Conservation (phyloP, 768 basidiomycete species). For the Termitomyces sp. region DNA sequence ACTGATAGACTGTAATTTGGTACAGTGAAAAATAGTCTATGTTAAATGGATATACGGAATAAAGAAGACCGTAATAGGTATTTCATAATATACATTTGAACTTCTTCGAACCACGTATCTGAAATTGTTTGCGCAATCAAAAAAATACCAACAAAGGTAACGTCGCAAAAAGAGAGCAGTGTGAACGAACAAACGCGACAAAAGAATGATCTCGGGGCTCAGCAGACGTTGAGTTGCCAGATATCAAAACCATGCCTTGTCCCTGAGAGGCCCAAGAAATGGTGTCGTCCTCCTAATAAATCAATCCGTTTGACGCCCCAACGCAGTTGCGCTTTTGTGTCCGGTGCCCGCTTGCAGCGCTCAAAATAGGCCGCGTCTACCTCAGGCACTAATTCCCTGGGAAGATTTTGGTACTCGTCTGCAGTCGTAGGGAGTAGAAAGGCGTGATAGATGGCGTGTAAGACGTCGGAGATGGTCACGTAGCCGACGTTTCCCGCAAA, state of each 20-base stretch:
- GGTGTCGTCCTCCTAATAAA: conserved; percentile 39
- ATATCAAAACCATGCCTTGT: conserved; percentile 32
- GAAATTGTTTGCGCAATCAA: neutral
- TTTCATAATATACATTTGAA: conserved; percentile 9
- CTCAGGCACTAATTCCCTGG: conserved; percentile 23
- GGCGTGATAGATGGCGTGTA: conserved; percentile 37
- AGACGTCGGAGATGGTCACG: conserved; percentile 44
- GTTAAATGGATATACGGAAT: neutral
- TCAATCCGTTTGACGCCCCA: conserved; percentile 54
- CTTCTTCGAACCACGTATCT: neutral
- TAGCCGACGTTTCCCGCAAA: conserved; percentile 22
- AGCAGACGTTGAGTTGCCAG: conserved; percentile 38
- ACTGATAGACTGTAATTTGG: neutral
- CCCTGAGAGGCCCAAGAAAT: conserved; percentile 45
- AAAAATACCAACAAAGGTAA: neutral
- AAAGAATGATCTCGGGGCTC: neutral
- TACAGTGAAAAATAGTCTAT: neutral
- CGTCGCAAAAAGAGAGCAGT: neutral
- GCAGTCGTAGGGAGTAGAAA: conserved; percentile 40
- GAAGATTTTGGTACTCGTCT: conserved; percentile 36
- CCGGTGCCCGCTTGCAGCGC: conserved; percentile 29
- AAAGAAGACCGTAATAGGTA: conserved; percentile 6
- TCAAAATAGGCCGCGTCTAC: conserved; percentile 42
- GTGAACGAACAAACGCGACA: neutral
- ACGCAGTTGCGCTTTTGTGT: conserved; percentile 27